Evolutionary conservation across 2,329 filamentous ascomycete genomes (phyloP).

Genomic region (Ascomycota sp.): DNA sequence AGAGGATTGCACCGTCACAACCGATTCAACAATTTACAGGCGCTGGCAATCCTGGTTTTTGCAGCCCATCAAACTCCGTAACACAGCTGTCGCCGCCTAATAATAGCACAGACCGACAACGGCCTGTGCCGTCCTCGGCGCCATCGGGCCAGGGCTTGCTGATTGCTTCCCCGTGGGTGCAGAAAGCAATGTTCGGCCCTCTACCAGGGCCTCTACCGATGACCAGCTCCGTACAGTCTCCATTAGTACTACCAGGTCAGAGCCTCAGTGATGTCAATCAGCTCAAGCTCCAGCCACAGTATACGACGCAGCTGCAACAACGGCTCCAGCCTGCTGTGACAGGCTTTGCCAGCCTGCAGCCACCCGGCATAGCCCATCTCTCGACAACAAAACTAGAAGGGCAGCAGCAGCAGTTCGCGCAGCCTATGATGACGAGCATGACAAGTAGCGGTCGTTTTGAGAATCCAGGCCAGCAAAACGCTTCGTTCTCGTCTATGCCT

Average conservation of each 20-base stretch:
- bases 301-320: conserved; percentile 24
- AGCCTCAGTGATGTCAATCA: conserved; percentile 56
- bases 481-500: conserved; percentile 28
- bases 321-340: conserved; percentile 20
- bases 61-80: too few relatives aligned
- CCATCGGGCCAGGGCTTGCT: conserved; percentile 40
- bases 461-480: conserved; percentile 21
- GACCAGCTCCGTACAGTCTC: conserved; percentile 46
- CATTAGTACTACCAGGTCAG: conserved; percentile 53
- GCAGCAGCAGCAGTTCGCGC: conserved; percentile 16
- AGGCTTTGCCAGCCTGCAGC: conserved; percentile 13
- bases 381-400: conserved; percentile 11
- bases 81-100: too few relatives aligned
- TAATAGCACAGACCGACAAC: conserved; percentile 29
- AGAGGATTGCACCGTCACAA: not conserved
- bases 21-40: conserved; percentile 5
- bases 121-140: conserved; percentile 49
- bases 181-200: conserved; percentile 51
- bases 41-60: conserved; percentile 13
- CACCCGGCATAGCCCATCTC: conserved; percentile 18
- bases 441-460: conserved; percentile 18
- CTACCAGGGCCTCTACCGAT: conserved; percentile 67
- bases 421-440: conserved; percentile 28
- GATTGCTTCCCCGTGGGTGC: conserved; percentile 56
- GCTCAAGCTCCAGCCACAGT: conserved; percentile 42